A percentile compares a stretch with the other conserved stretches of the same genome.
Evolutionary conservation across 169 alveolate species (phyloP).

Genomic region (Plasmodium adleri): DNA sequence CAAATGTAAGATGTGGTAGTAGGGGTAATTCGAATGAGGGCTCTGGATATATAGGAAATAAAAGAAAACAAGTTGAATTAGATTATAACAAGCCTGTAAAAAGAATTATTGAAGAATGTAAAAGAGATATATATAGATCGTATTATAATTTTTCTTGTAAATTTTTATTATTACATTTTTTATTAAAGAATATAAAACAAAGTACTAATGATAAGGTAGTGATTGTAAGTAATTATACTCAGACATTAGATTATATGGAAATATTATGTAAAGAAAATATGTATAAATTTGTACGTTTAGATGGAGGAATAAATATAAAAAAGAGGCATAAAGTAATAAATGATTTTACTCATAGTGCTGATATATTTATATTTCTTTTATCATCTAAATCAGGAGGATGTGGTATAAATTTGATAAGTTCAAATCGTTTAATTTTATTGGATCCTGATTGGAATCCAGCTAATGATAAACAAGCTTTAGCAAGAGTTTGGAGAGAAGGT

Average conservation of each 20-base stretch:
- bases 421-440: conserved; percentile 95
- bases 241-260: conserved; percentile 92
- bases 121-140: conserved; percentile 17
- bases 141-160: conserved; percentile 79
- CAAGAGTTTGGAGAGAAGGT: conserved; percentile 98
- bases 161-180: conserved; percentile 77
- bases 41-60: neutral
- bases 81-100: conserved; percentile 66
- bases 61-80: conserved; percentile 28
- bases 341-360: conserved; percentile 85
- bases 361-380: conserved; percentile 92
- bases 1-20: too few relatives aligned
- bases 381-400: conserved; percentile 99
- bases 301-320: conserved; percentile 91
- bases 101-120: conserved; percentile 55
- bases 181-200: conserved; percentile 84
- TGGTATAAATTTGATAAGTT: conserved; percentile 98
- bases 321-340: conserved; percentile 91
- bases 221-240: conserved; percentile 93
- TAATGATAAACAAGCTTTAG: conserved; percentile 97
- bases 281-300: conserved; percentile 91
- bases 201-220: conserved; percentile 91
- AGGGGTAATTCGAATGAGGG: too few relatives aligned
- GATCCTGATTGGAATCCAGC: conserved; percentile 99
- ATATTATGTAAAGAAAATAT: conserved; percentile 88